phyloP scores from a whole-genome alignment of 2,329 filamentous ascomycete species.

The Xylaria sp. region DNA sequence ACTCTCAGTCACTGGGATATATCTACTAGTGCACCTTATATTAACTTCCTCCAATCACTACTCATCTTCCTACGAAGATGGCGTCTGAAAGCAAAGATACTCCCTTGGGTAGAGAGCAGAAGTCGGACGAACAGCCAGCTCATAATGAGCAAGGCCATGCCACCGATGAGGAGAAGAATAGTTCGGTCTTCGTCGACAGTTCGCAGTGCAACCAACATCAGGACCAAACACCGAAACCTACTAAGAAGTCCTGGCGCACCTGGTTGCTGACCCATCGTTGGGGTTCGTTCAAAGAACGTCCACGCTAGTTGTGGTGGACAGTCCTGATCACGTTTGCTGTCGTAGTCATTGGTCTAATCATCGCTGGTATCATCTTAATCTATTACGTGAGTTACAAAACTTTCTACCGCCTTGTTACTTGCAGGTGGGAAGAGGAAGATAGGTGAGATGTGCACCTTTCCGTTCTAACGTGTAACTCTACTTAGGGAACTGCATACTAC shows the following conservation, averaged over 20 bases:
- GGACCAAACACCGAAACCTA: slow-evolving; percentile 16
- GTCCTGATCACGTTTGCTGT: slow-evolving; percentile 13
- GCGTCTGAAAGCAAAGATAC: not conserved
- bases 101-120: not conserved
- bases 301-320: slow-evolving; percentile 29
- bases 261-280: slow-evolving; percentile 12
- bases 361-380: slow-evolving; percentile 15
- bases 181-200: not conserved
- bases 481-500: slow-evolving; percentile 5
- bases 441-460: not conserved
- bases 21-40: not conserved
- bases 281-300: slow-evolving; percentile 26
- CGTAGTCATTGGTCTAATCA: not conserved
- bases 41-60: not conserved
- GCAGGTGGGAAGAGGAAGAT: not conserved
- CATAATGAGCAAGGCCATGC: not conserved
- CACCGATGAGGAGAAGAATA: slow-evolving; percentile 5
- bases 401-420: not conserved
- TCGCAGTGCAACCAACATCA: slow-evolving; percentile 17
- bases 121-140: not conserved
- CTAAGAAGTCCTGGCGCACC: slow-evolving; percentile 16
- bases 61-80: slow-evolving; percentile 1
- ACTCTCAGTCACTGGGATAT: not conserved
- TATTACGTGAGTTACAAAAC: slow-evolving; percentile 22
- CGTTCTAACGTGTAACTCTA: not conserved